Evolutionary conservation across 139 green algal species (phyloP).

Genomic region (Picochlorum sp.): DNA sequence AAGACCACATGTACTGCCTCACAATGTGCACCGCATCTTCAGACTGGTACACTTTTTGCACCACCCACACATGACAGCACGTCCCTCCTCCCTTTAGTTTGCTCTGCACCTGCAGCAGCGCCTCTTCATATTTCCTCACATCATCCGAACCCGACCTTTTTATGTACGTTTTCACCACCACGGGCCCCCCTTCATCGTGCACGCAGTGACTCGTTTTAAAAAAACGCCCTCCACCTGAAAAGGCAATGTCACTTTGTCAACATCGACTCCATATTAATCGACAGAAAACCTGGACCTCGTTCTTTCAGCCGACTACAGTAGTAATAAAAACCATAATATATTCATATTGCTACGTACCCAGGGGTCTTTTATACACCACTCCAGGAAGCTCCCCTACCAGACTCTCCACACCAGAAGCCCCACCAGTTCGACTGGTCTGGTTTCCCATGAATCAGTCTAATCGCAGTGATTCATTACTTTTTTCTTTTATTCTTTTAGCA

Average conservation of each 20-base stretch:
- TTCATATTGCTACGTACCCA: constrained; percentile 7
- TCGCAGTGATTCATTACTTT: background rate
- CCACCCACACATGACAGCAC: constrained; percentile 57
- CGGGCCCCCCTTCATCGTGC: constrained; percentile 77
- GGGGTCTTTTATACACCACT: constrained; percentile 57
- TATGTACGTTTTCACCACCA: constrained; percentile 75
- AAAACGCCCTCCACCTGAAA: constrained; percentile 68
- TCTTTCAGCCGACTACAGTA: too few relatives aligned
- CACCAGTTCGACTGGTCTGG: constrained; percentile 13
- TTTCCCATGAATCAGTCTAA: constrained; percentile 26
- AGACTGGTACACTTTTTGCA: constrained; percentile 27
- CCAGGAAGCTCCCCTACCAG: constrained; percentile 44
- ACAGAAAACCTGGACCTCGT: too few relatives aligned
- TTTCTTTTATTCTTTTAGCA: background rate
- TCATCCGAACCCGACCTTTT: constrained; percentile 19
- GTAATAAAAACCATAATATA: too few relatives aligned
- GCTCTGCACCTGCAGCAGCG: constrained; percentile 50
- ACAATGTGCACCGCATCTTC: constrained; percentile 40
- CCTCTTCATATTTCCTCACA: constrained; percentile 49
- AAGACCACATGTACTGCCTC: constrained; percentile 74
- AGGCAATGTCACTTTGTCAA: too few relatives aligned
- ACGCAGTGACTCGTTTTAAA: constrained; percentile 79
- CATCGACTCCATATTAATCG: background rate
- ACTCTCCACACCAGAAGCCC: constrained; percentile 1
- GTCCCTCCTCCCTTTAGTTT: constrained; percentile 8